These are phyloP conservation scores for Metarhizium sp. DNA, from an alignment of 2,329 filamentous ascomycete genomes.

Conservation along the genomic window DNA sequence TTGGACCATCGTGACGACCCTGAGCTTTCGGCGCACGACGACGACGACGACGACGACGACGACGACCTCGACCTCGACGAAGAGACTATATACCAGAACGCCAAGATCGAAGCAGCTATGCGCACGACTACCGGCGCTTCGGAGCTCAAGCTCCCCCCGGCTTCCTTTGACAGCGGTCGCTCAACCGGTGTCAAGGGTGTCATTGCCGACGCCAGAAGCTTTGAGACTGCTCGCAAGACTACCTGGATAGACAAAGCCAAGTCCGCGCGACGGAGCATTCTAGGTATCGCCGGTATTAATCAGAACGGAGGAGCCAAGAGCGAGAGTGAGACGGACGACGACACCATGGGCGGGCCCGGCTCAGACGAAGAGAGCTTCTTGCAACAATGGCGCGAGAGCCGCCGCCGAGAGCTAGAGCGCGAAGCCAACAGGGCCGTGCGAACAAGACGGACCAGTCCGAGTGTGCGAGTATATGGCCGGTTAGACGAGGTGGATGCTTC, in stretches of 20 bases:
- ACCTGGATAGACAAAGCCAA: slow-evolving; percentile 45
- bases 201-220: slow-evolving; percentile 73
- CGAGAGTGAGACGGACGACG: slow-evolving; percentile 38
- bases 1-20: slow-evolving; percentile 49
- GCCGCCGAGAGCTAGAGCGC: slow-evolving; percentile 67
- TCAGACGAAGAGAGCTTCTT: slow-evolving; percentile 75
- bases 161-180: slow-evolving; percentile 55
- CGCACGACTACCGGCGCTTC: slow-evolving; percentile 46
- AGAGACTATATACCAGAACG: slow-evolving; percentile 43
- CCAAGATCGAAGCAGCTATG: slow-evolving; percentile 55
- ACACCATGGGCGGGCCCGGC: slow-evolving; percentile 33
- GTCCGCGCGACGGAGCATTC: slow-evolving; percentile 45
- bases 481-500: slow-evolving; percentile 79
- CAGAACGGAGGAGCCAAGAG: slow-evolving; percentile 17
- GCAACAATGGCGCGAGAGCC: slow-evolving; percentile 71
- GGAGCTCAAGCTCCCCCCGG: slow-evolving; percentile 51
- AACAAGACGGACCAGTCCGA: slow-evolving; percentile 65
- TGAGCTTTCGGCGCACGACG: slow-evolving; percentile 38
- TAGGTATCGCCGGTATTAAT: slow-evolving; percentile 32
- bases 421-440: slow-evolving; percentile 45
- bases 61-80: slow-evolving; percentile 34
- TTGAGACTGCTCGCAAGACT: slow-evolving; percentile 54
- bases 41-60: slow-evolving; percentile 19
- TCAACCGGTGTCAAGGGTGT: slow-evolving; percentile 81
- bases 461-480: slow-evolving; percentile 66